phyloP scores from a whole-genome alignment of 495 filamentous ascomycete species.

The Annulohypoxylon nitens region DNA sequence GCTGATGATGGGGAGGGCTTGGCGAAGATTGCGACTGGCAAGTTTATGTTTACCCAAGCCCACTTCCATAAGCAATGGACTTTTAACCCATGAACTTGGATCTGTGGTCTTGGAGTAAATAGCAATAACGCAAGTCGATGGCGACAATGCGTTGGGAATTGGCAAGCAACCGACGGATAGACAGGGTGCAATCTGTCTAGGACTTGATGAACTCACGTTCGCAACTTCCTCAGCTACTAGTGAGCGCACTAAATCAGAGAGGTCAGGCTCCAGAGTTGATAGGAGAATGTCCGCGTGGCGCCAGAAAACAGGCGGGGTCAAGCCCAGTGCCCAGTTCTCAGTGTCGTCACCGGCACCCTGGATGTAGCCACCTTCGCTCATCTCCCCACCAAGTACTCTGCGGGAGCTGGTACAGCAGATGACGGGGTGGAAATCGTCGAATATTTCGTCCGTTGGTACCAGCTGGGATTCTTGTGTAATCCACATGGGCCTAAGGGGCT shows the following conservation, averaged over 20 bases:
- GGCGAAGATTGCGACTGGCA: slow-evolving; percentile 80
- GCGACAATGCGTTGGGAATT: slow-evolving; percentile 17
- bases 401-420: slow-evolving; percentile 86
- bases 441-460: slow-evolving; percentile 56
- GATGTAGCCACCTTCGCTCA: slow-evolving; percentile 81
- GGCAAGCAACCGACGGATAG: slow-evolving; percentile 53
- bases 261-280: slow-evolving; percentile 69
- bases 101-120: slow-evolving; percentile 55
- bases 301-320: slow-evolving; percentile 87
- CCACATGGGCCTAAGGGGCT: slow-evolving; percentile 76
- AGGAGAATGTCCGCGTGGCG: slow-evolving; percentile 68
- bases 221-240: slow-evolving; percentile 58
- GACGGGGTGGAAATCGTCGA: slow-evolving; percentile 73
- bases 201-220: slow-evolving; percentile 40
- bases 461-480: slow-evolving; percentile 61
- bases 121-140: slow-evolving; percentile 45
- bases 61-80: slow-evolving; percentile 67
- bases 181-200: slow-evolving; percentile 53
- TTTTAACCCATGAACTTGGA: slow-evolving; percentile 52
- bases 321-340: slow-evolving; percentile 85
- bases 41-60: slow-evolving; percentile 74
- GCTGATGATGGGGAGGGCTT: slow-evolving; percentile 70
- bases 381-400: slow-evolving; percentile 72
- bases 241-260: slow-evolving; percentile 71
- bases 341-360: slow-evolving; percentile 95